These are phyloP conservation scores for Termitomyces sp. DNA, from an alignment of 1,284 basidiomycete species.

Conservation along the genomic window DNA sequence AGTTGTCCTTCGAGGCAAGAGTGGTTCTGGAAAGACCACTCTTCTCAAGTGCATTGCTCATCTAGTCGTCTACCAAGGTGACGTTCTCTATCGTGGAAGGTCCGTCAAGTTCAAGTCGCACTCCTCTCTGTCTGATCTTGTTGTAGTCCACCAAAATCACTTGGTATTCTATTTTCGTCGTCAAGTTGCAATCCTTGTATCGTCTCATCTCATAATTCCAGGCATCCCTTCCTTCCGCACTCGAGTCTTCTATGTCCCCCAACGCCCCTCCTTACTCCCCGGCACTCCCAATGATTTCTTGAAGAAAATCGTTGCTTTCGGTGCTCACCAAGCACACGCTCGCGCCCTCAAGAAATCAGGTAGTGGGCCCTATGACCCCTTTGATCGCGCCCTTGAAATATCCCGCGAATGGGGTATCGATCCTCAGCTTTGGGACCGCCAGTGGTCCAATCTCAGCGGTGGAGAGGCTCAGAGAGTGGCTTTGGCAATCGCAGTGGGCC, in stretches of 20 bases:
- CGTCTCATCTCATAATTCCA: conserved; percentile 22
- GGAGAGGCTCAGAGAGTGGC: conserved; percentile 83
- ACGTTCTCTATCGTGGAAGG: conserved; percentile 63
- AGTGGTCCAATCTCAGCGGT: conserved; percentile 75
- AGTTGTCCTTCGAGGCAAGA: conserved; percentile 67
- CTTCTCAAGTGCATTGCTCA: conserved; percentile 80
- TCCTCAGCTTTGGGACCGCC: conserved; percentile 65
- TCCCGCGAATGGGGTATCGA: conserved; percentile 66
- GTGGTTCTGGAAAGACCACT: conserved; percentile 72
- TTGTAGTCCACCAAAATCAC: conserved; percentile 13
- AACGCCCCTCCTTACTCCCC: conserved; percentile 78
- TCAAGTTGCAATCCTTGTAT: neutral
- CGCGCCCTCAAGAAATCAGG: conserved; percentile 17
- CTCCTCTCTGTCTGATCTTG: neutral
- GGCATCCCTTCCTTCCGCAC: conserved; percentile 76
- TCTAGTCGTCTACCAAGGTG: conserved; percentile 66
- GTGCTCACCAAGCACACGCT: conserved; percentile 37
- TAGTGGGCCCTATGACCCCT: conserved; percentile 18
- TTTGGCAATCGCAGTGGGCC: conserved; percentile 66
- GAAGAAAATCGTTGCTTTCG: conserved; percentile 48
- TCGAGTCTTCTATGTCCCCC: conserved; percentile 78
- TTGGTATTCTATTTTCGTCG: conserved; percentile 9
- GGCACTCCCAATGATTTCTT: conserved; percentile 76
- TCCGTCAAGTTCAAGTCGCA: conserved; percentile 23
- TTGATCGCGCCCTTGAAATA: conserved; percentile 49